Base-by-base conservation (phyloP, 176 grass and related monocot genomes). In the Avena insularis region DNA sequence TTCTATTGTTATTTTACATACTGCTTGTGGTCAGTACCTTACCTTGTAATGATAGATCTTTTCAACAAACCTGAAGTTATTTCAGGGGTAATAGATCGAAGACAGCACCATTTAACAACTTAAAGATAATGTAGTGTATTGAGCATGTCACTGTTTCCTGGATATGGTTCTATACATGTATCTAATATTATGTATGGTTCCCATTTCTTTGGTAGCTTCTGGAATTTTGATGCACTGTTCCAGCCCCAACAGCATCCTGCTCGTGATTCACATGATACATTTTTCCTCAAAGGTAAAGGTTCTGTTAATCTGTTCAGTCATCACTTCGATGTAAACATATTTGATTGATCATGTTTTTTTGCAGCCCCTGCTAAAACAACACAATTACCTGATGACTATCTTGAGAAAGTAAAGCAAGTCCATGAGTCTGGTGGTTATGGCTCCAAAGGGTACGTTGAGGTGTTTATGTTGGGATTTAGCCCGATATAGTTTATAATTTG, bases 241-340 rank as follows among this genome's bases (percentile, higher is more conserved):
- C 97, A 94, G 77, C 97, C 97, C 36, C 97, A 96, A 83, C 94
- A 99, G 66, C 97, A 99, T 92, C 97, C 97, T 91, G 94, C 97
- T 82, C 94, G 97, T 27, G 97, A 99, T 88, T 99, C 97, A 11
- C 97, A 96, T 81, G 97, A 99, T 86, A 99, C 97, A 10, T 99
- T 99, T 81, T 96, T 98, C 85, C 91, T 96, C 49, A 91, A 92
- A 83, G 85, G 97, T 93, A 83, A 65, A 81, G 15, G 63, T 71
- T 49, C 10, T 82, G 67, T 86, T 60, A 12, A 31, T 36, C 6
- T 83, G 71, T 85, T 75, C 31, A 71, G 21, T 70, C 27, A 69
- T 64, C 9, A 12, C 9, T 62, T 85, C 12, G 49, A 12, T 85
- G 2, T 11, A 47, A 9, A 85, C 38, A 25, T 64, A 71, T 82